Evolutionary conservation across 2,329 filamentous ascomycete species (phyloP).

Genomic region (Penicillium psychrosexuale): DNA sequence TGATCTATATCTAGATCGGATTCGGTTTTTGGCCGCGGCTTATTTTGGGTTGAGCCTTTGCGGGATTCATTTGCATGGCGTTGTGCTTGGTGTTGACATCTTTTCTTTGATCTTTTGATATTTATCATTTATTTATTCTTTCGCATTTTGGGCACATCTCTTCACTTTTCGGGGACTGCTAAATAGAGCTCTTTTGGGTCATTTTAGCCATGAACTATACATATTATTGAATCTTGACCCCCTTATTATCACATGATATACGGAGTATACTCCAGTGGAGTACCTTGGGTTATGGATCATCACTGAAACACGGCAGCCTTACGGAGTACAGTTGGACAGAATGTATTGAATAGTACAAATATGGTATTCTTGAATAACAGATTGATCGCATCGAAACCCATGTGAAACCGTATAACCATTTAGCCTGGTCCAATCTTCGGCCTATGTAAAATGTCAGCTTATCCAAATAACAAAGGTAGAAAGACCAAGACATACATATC

Average conservation of each 20-base stretch:
- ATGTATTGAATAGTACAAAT: neutral
- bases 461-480: neutral
- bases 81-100: conserved; percentile 23
- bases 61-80: conserved; percentile 26
- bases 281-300: too few relatives aligned
- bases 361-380: neutral
- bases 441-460: conserved; percentile 26
- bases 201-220: conserved; percentile 5
- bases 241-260: neutral
- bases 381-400: neutral
- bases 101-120: neutral
- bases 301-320: neutral
- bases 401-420: conserved; percentile 5
- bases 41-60: neutral
- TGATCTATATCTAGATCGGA: conserved; percentile 9
- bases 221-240: neutral
- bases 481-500: conserved; percentile 65
- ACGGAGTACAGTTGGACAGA: neutral
- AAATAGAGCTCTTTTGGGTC: conserved; percentile 20
- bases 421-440: conserved; percentile 44
- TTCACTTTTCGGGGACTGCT: conserved; percentile 17
- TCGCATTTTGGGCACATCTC: conserved; percentile 7
- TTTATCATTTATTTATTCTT: neutral
- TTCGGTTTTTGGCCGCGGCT: conserved; percentile 11
- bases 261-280: neutral